Base-by-base conservation (phyloP, 106 monocot genomes). In the Phalaenopsis aphrodite region DNA sequence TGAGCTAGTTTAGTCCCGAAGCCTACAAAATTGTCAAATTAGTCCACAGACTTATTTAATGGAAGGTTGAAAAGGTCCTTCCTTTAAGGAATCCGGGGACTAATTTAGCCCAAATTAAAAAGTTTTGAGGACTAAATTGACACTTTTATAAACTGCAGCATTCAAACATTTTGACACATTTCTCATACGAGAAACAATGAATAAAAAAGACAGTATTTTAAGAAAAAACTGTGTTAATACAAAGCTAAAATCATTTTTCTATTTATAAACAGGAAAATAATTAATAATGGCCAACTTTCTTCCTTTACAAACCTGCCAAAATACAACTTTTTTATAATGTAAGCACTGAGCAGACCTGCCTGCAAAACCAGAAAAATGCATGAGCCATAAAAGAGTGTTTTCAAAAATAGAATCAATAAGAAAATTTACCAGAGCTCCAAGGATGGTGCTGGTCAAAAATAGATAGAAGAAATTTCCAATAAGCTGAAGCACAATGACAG, bases 281-380 rank as follows among this genome's bases (percentile, higher is more conserved):
- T 30, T 30, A 75, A 46, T 5, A 77, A 77, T 15, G 55, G 8
- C 2, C 30, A 66, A 12, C 10, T 57, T 61, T 24, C 8, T 77
- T 67, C 11, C 7, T 23, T 41, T 42, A 85, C 89, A 76, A 17
- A 97, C 96, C 96, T 94, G 79, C 94, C 96, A 86, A 97, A 92
- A 69, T 92, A 97, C 56, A 94, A 66, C 19, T 84, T 97, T 84
- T 90, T 97, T 46, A 97, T 94, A 21, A 92, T 83, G 55, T 88
- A 97, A 37, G 96, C 96, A 90, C 94, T 94, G 69, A 94, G 82
- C 80, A 97, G 79, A 49, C 96, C 96, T 78, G 79, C 55, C 96
- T 97, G 88, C 77, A 85, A 79, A 49, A 56, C 30, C 49, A 36
- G 15, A 75, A 69, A 14, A 2, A 23, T 47, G 2, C 49, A 48